These are phyloP conservation scores for Tuber indicum DNA, from an alignment of 495 filamentous ascomycete genomes.

Conservation along the genomic window DNA sequence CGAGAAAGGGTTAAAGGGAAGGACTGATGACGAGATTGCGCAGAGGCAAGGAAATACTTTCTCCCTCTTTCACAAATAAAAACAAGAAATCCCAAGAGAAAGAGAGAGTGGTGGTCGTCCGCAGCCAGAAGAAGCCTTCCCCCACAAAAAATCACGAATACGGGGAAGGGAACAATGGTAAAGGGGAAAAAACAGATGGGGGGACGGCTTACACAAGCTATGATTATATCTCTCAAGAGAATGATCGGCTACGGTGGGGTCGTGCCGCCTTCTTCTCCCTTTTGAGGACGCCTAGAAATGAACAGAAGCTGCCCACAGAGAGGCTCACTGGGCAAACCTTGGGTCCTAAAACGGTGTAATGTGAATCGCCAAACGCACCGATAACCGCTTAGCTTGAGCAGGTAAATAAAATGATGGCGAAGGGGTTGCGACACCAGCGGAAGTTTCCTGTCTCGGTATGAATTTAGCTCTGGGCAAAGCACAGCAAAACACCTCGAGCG, in stretches of 20 bases:
- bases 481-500: background rate
- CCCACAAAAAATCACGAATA: background rate
- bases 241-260: background rate
- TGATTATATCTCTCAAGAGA: constrained; percentile 2
- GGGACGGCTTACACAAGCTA: background rate
- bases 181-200: background rate
- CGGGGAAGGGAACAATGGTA: background rate
- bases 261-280: background rate
- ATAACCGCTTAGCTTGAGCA: constrained; percentile 30
- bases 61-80: background rate
- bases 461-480: background rate
- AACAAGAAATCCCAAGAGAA: background rate
- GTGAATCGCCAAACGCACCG: constrained; percentile 23
- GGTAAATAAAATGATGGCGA: constrained; percentile 11
- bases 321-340: background rate
- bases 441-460: background rate
- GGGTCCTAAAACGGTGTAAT: constrained; percentile 20
- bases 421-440: constrained; percentile 6
- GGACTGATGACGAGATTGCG: constrained; percentile 16
- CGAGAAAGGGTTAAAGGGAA: background rate
- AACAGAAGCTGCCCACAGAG: background rate
- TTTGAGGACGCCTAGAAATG: background rate
- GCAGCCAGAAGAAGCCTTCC: background rate
- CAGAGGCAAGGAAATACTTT: constrained; percentile 8
- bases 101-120: background rate